Conservation (phyloP, 139 green algal species). For the Chlorella ohadii region DNA sequence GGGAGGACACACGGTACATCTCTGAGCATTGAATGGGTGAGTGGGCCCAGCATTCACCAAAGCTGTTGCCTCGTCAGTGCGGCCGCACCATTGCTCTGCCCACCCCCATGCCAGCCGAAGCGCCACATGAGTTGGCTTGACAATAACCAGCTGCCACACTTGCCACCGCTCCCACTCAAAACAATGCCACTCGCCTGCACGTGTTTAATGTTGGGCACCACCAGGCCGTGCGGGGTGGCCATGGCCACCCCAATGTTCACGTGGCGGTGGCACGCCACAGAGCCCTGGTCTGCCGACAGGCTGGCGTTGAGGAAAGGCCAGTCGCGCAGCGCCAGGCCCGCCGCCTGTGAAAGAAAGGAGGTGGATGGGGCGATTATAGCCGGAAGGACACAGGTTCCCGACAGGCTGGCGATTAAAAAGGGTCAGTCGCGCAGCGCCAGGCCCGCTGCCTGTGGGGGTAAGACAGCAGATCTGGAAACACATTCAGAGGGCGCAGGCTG, state of each 20-base stretch:
- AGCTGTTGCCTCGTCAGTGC: no score
- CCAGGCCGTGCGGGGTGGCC: slow-evolving; percentile 83
- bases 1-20: no score
- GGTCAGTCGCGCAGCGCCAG: slow-evolving; percentile 71
- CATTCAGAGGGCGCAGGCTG: no score
- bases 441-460: slow-evolving; percentile 84
- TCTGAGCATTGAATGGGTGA: no score
- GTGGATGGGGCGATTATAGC: no score
- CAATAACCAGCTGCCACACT: background rate
- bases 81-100: no score
- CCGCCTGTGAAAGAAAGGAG: slow-evolving; percentile 76
- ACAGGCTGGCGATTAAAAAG: slow-evolving; percentile 77
- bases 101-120: no score
- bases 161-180: background rate
- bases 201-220: slow-evolving; percentile 87
- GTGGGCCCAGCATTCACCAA: no score
- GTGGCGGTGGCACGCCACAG: slow-evolving; percentile 71
- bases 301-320: slow-evolving; percentile 83
- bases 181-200: no score
- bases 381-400: no score
- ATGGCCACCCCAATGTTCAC: slow-evolving; percentile 95
- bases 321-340: slow-evolving; percentile 71
- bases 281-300: slow-evolving; percentile 69
- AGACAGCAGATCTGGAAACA: no score
- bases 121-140: background rate